Evolutionary conservation across 805 yeast species (phyloP).

Genomic region (Saccharomycopsis capsularis): DNA sequence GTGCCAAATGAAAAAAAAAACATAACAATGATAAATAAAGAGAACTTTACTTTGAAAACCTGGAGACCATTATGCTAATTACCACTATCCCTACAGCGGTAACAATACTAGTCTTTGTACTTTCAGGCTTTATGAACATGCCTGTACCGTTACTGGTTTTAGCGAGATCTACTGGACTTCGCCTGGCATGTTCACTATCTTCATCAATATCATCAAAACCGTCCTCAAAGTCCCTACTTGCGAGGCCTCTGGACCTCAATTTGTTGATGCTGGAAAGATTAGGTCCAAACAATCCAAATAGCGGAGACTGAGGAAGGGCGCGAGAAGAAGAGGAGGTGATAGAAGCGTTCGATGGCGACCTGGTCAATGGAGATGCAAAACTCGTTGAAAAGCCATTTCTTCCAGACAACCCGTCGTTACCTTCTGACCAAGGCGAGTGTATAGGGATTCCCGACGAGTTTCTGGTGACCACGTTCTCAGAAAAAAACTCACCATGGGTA

Average conservation of each 20-base stretch:
- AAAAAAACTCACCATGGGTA: neutral
- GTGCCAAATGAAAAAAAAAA: neutral
- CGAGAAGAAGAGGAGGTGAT: neutral
- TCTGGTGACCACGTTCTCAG: neutral
- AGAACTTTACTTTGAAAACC: neutral
- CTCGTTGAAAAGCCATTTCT: neutral
- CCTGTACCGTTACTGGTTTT: neutral
- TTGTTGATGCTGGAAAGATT: neutral
- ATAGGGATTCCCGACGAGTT: too few relatives aligned
- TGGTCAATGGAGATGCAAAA: neutral
- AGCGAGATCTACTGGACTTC: neutral
- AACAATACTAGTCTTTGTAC: constrained; percentile 6
- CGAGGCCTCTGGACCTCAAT: neutral
- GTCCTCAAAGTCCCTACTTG: neutral
- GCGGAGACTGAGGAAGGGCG: neutral
- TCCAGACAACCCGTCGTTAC: neutral
- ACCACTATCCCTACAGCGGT: constrained; percentile 15
- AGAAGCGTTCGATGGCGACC: constrained; percentile 8
- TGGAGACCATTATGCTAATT: constrained; percentile 11
- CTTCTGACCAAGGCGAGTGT: neutral
- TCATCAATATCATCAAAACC: neutral
- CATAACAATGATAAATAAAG: neutral
- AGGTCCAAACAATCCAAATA: constrained; percentile 8
- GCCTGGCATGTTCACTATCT: neutral
- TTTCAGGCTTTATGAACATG: constrained; percentile 10